Evolutionary conservation across 306 rosid genomes (phyloP).

Genomic region (Trifolium subterraneum): DNA sequence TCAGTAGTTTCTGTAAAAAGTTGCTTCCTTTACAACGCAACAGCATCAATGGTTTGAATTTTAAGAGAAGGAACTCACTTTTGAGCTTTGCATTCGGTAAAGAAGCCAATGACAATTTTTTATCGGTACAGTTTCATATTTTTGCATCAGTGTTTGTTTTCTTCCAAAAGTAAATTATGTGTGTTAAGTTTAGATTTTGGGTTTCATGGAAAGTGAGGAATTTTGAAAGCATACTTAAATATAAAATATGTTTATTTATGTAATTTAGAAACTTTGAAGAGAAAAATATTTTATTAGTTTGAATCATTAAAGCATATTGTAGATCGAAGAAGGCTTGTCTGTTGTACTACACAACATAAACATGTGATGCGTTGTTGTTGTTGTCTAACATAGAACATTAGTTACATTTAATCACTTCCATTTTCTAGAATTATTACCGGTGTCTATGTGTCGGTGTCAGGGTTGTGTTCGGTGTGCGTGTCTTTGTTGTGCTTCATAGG

Average conservation of each 20-base stretch:
- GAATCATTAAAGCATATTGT: not conserved
- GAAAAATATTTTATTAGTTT: not conserved
- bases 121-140: constrained; percentile 51
- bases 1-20: constrained; percentile 36
- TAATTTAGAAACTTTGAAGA: constrained; percentile 31
- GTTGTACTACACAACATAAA: not conserved
- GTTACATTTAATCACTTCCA: not conserved
- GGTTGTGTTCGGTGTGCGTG: not conserved
- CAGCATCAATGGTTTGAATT: constrained; percentile 42
- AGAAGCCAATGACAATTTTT: constrained; percentile 66
- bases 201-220: constrained; percentile 25
- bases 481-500: not conserved
- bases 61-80: constrained; percentile 38
- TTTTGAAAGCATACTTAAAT: constrained; percentile 12
- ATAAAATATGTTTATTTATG: not conserved
- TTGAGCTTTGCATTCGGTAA: constrained; percentile 60
- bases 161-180: not conserved
- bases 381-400: not conserved
- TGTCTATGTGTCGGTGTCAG: not conserved
- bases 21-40: constrained; percentile 34
- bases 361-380: not conserved
- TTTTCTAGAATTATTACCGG: not conserved
- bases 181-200: constrained; percentile 28
- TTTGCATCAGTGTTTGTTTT: not conserved
- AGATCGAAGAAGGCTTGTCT: not conserved